Base-by-base conservation (phyloP, 192 early-diverging fungal genomes). In the Kickxella alabastrina region DNA sequence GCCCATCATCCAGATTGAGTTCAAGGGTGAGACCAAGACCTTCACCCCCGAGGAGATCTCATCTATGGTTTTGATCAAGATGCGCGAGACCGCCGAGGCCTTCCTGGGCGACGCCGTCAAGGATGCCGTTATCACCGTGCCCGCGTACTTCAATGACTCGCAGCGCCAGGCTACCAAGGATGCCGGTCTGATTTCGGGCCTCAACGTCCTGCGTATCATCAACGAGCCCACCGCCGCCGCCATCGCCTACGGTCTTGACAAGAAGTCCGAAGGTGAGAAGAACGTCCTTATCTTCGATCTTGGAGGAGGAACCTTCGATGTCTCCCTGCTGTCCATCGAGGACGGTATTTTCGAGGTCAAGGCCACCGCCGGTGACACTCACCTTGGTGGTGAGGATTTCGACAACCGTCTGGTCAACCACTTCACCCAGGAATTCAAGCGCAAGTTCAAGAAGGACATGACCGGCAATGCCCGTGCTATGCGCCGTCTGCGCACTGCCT, bases 111-210 rank as follows among this genome's bases (percentile, higher is more conserved):
- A 70, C 75, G 75, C 65, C 37, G 79, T 88, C 59, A 80, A 80
- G 74, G 85, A 98, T 77, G 95, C 95, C 46, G 95, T 98, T 60
- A 81, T 98, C 61, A 98, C 95, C 54, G 95, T 98, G 53, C 95
- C 95, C 37, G 92, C 93, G 62, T 94, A 96, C 83, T 97, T 97
- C 82, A 97, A 95, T 81, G 94, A 97, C 83, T 92, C 92, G 37
- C 95, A 98, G 81, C 95, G 95, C 80, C 95, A 98, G 80, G 95
- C 95, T 63, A 98, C 96, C 83, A 97, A 96, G 87, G 96, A 99
- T 76, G 90, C 96, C 55, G 96, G 93, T 81, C 80, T 86, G 59
- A 97, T 99, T 68, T 75, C 94, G 43, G 94, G 93, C 49, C 81
- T 98, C 48, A 95, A 96, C 82, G 92, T 98, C 43, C 89, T 93